Conservation (phyloP, 163 green algal genomes). For the Scenedesmus sp. region DNA sequence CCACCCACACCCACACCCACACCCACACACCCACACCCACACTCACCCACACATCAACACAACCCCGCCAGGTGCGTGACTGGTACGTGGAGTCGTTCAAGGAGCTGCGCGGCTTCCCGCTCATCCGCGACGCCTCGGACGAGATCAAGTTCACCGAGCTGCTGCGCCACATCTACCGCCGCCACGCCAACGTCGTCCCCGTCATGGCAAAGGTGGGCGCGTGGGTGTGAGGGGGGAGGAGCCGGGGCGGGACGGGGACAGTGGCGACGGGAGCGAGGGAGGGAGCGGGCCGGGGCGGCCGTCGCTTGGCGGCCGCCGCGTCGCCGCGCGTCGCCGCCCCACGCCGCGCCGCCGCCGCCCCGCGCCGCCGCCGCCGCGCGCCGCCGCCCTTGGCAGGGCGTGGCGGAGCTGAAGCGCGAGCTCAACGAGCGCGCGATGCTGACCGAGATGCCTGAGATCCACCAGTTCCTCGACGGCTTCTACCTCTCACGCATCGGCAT, state of each 20-base stretch:
- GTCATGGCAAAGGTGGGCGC: conserved; percentile 73
- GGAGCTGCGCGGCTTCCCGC: neutral
- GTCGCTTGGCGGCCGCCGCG: too few species aligned
- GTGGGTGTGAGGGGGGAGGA: too few species aligned
- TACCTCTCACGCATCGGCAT: conserved; percentile 99
- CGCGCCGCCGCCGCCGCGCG: neutral
- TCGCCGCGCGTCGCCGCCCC: neutral
- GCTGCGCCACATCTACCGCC: conserved; percentile 50
- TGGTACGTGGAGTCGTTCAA: conserved; percentile 98
- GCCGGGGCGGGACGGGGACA: too few species aligned
- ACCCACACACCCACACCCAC: neutral
- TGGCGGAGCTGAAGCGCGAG: conserved; percentile 77
- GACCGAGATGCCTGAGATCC: conserved; percentile 92
- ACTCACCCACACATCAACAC: too few species aligned
- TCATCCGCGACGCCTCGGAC: too few species aligned
- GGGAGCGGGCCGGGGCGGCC: too few species aligned
- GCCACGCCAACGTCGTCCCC: conserved; percentile 92
- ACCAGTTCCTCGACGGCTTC: conserved; percentile 97
- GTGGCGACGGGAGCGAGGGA: too few species aligned
- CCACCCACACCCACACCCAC: too few species aligned
- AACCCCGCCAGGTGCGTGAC: conserved; percentile 92
- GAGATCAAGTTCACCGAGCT: neutral
- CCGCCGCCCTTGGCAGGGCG: conserved; percentile 52
- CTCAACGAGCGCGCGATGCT: conserved; percentile 51
- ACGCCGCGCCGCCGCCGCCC: neutral